Conservation (phyloP, 306 rosid species). For the Datisca glomerata region DNA sequence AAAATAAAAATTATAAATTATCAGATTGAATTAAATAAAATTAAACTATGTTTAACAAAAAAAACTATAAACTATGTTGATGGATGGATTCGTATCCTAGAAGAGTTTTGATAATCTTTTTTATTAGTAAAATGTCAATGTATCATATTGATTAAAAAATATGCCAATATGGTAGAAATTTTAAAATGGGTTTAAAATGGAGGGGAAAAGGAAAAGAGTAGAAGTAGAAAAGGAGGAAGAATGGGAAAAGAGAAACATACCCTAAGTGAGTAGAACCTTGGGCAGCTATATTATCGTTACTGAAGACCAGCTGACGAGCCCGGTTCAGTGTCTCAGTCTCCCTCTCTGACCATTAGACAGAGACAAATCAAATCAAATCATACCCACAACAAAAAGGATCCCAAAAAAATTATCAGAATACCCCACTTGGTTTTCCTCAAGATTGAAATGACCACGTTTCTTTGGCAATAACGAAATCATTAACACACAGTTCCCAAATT, state of each 20-base stretch:
- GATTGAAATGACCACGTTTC: constrained; percentile 43
- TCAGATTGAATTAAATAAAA: too few species aligned
- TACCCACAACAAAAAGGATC: constrained; percentile 1
- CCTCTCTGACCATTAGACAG: constrained; percentile 50
- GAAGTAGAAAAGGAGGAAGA: not conserved
- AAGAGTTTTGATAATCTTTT: too few species aligned
- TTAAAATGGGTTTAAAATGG: too few species aligned
- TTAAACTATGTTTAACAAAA: too few species aligned
- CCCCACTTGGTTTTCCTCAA: constrained; percentile 1
- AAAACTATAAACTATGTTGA: too few species aligned
- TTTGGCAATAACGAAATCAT: constrained; percentile 18
- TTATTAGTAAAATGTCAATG: too few species aligned
- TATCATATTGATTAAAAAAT: too few species aligned
- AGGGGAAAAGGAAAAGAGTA: not conserved
- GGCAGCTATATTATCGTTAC: constrained; percentile 52
- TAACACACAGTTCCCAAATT: constrained; percentile 2
- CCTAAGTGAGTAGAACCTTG: constrained; percentile 63
- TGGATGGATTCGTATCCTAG: too few species aligned
- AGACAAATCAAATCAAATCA: constrained; percentile 21
- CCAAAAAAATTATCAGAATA: constrained; percentile 1
- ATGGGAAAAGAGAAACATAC: constrained; percentile 18
- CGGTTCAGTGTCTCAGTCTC: constrained; percentile 96
- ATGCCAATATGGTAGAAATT: too few species aligned
- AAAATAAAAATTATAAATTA: too few species aligned
- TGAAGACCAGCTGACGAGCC: constrained; percentile 92